Conservation (phyloP, 2,329 filamentous ascomycete species). For the Pseudomassariella vexata region DNA sequence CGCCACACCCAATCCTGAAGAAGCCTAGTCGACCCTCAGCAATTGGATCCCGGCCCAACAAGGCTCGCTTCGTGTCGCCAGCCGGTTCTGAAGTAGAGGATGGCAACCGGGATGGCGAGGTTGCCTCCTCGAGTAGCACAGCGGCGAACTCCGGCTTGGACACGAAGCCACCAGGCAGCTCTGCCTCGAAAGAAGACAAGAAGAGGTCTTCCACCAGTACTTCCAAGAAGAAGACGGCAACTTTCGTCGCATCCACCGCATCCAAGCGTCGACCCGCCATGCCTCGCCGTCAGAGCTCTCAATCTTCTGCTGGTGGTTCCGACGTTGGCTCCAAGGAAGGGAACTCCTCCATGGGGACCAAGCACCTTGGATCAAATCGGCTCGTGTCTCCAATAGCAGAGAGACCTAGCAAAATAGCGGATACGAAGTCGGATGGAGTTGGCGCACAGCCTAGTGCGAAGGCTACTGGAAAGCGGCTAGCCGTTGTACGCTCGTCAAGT, state of each 20-base stretch:
- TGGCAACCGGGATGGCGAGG: conserved; percentile 23
- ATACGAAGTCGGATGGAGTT: conserved; percentile 7
- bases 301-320: conserved; percentile 30
- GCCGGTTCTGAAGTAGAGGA: conserved; percentile 40
- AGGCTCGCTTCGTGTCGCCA: conserved; percentile 54
- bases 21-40: conserved; percentile 49
- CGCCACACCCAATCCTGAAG: conserved; percentile 53
- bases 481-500: conserved; percentile 10
- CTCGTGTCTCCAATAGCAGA: conserved; percentile 23
- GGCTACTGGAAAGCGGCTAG: conserved; percentile 43
- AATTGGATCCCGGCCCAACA: conserved; percentile 50
- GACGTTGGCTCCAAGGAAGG: conserved; percentile 27
- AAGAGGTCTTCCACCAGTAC: conserved; percentile 13
- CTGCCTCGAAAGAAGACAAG: conserved; percentile 17
- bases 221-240: conserved; percentile 27
- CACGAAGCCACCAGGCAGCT: conserved; percentile 13
- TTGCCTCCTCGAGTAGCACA: conserved; percentile 36
- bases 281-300: conserved; percentile 41
- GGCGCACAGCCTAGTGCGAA: conserved; percentile 32
- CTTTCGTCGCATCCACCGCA: conserved; percentile 37
- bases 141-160: conserved; percentile 19
- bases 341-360: conserved; percentile 16
- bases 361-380: conserved; percentile 13
- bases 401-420: conserved; percentile 11
- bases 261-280: conserved; percentile 41